Conservation (phyloP, 1,284 basidiomycete species). For the Apiotrichum akiyoshidainum region DNA sequence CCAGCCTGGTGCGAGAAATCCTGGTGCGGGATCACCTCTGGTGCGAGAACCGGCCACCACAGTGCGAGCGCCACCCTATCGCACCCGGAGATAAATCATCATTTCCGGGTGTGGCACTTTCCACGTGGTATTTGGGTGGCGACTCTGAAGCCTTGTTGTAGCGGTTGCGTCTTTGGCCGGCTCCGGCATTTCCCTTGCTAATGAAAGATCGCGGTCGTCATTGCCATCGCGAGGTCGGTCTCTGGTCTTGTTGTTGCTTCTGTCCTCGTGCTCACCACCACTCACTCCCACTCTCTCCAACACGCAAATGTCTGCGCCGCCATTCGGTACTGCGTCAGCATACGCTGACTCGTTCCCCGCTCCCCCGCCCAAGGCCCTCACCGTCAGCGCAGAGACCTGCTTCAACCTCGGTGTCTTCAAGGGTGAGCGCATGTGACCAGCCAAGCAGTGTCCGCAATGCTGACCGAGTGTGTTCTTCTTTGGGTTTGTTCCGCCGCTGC, state of each 20-base stretch:
- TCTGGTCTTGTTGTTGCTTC: background rate
- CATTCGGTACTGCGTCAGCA: conserved; percentile 48
- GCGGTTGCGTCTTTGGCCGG: too few species aligned
- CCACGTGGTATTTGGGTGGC: too few species aligned
- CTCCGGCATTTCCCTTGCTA: too few species aligned
- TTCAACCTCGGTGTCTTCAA: conserved; percentile 77
- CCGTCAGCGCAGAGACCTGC: conserved; percentile 57
- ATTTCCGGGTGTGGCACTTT: too few species aligned
- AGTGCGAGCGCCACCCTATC: background rate
- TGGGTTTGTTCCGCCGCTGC: too few species aligned
- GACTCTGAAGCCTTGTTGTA: too few species aligned
- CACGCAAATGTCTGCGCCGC: conserved; percentile 28
- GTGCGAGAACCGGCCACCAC: background rate
- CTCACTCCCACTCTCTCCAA: background rate
- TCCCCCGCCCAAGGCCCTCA: conserved; percentile 40
- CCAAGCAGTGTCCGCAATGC: background rate
- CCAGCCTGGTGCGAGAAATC: too few species aligned
- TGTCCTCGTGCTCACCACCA: background rate
- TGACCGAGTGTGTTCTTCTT: too few species aligned
- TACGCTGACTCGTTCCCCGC: conserved; percentile 50
- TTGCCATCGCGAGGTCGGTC: too few species aligned
- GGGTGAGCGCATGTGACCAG: conserved; percentile 55
- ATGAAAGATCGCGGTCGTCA: background rate
- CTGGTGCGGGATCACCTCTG: background rate
- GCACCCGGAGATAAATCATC: too few species aligned